Evolutionary conservation across 1,139 yeast species (phyloP).

Genomic region (Debaryomycetaceae sp.): DNA sequence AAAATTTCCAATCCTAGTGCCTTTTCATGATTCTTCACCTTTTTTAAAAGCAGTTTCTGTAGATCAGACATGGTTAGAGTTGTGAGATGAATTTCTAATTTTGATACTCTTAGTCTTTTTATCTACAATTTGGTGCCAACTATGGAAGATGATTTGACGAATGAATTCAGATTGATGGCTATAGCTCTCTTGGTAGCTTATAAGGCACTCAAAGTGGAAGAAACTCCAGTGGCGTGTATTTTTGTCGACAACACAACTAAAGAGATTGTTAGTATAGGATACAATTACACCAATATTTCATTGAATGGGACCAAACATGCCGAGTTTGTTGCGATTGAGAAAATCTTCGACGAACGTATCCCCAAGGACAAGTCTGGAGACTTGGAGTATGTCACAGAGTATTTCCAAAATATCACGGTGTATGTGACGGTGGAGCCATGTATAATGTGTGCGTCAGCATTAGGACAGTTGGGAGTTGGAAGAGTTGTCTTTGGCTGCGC

Average conservation of each 20-base stretch:
- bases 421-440: constrained; percentile 98
- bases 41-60: constrained; percentile 38
- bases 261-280: constrained; percentile 68
- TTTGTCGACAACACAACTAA: constrained; percentile 48
- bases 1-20: constrained; percentile 31
- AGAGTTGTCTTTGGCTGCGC: constrained; percentile 87
- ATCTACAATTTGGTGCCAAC: background rate
- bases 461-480: constrained; percentile 73
- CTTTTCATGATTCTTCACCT: constrained; percentile 35
- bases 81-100: background rate
- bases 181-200: constrained; percentile 39
- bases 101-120: background rate
- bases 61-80: constrained; percentile 38
- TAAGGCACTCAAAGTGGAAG: constrained; percentile 47
- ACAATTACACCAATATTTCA: constrained; percentile 85
- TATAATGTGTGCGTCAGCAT: constrained; percentile 94
- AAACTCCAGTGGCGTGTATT: constrained; percentile 72
- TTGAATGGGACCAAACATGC: constrained; percentile 88
- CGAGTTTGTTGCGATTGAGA: constrained; percentile 77
- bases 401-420: constrained; percentile 51
- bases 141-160: constrained; percentile 17
- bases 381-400: constrained; percentile 19
- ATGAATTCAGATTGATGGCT: constrained; percentile 35
- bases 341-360: constrained; percentile 28
- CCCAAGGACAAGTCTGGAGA: constrained; percentile 12